Evolutionary conservation across 768 basidiomycete genomes (phyloP).

Genomic region (Rhizopogon vesiculosus): DNA sequence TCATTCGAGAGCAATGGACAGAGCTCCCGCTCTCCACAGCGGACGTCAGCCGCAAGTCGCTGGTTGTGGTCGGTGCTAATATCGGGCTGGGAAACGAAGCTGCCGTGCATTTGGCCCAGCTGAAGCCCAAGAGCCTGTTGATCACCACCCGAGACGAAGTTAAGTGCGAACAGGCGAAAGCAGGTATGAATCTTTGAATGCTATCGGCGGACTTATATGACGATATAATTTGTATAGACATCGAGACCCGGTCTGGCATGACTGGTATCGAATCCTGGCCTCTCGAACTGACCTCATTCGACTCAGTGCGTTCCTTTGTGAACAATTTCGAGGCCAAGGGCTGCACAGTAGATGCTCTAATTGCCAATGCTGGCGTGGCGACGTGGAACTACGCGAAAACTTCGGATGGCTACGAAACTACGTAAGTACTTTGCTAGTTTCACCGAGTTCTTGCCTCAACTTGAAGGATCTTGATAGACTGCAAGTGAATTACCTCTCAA

Average conservation of each 20-base stretch:
- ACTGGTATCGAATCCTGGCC: conserved; percentile 24
- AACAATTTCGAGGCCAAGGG: conserved; percentile 22
- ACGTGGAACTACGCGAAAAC: conserved; percentile 18
- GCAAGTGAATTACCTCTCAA: conserved; percentile 33
- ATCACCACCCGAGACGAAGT: conserved; percentile 20
- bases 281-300: conserved; percentile 29
- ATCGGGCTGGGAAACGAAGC: too few species aligned
- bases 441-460: neutral
- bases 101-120: conserved; percentile 11
- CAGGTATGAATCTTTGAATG: conserved; percentile 9
- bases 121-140: conserved; percentile 18
- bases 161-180: conserved; percentile 14
- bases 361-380: conserved; percentile 26
- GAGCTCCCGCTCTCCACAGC: conserved; percentile 16
- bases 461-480: conserved; percentile 17
- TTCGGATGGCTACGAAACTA: conserved; percentile 32
- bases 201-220: neutral
- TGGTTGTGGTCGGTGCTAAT: conserved; percentile 17
- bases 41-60: conserved; percentile 17
- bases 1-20: conserved; percentile 25
- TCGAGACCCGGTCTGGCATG: conserved; percentile 10
- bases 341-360: conserved; percentile 22
- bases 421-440: conserved; percentile 17
- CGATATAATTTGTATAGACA: conserved; percentile 7
- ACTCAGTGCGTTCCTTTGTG: conserved; percentile 28